Percentiles rank a stretch among this genome's conserved stretches.
These are phyloP conservation scores for Claviceps sp. DNA, from an alignment of 2,329 filamentous ascomycete species.

Conservation along the genomic window DNA sequence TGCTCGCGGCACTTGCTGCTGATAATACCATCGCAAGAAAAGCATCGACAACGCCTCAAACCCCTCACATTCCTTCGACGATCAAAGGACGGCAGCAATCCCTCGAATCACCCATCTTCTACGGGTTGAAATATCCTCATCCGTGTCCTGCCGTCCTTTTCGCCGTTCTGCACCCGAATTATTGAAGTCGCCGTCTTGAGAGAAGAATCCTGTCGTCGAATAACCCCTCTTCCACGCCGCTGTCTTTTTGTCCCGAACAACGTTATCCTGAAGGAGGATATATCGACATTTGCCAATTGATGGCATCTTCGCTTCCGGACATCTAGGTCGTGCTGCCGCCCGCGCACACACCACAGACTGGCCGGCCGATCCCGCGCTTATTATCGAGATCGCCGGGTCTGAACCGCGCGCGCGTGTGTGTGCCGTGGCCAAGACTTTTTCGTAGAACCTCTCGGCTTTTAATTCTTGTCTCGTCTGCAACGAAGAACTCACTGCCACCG, in stretches of 20 bases:
- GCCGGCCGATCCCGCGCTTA: constrained; percentile 5
- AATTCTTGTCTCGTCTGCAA: background rate
- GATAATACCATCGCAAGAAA: background rate
- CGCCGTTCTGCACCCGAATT: background rate
- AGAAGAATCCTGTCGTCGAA: background rate
- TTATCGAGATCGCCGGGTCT: constrained; percentile 8
- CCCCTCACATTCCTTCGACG: background rate
- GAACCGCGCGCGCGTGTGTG: constrained; percentile 6
- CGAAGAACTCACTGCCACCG: too few relatives aligned
- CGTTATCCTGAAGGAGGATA: background rate
- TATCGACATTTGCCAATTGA: constrained; percentile 5
- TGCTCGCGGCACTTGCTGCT: background rate
- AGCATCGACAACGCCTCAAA: background rate
- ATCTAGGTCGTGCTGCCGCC: constrained; percentile 9
- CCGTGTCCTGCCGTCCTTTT: background rate
- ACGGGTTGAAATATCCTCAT: too few relatives aligned
- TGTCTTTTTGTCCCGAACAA: background rate
- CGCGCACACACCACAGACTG: constrained; percentile 9
- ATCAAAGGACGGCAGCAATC: background rate
- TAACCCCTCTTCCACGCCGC: background rate
- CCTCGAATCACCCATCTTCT: background rate
- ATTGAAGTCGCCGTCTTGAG: background rate
- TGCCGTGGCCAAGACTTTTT: constrained; percentile 3
- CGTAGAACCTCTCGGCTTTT: background rate
- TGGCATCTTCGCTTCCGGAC: constrained; percentile 4